Evolutionary conservation across 2,329 filamentous ascomycete species (phyloP).

Genomic region (Hymenoscyphus occultus): DNA sequence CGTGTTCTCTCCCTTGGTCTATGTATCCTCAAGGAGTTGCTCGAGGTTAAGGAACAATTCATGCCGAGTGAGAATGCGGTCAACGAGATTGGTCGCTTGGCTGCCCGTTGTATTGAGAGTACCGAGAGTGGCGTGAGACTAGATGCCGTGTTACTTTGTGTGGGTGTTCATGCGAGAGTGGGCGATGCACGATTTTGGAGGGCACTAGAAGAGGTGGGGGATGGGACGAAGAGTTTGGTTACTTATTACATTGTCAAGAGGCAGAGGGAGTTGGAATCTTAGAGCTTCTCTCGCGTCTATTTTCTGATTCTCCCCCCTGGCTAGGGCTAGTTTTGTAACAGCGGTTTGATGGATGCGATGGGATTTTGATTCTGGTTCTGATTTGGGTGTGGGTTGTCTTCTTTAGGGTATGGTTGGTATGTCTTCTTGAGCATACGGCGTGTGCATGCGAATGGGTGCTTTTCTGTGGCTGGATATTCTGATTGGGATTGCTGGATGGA

Average conservation of each 20-base stretch:
- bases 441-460: too few relatives aligned
- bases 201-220: slow-evolving; percentile 59
- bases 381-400: background rate
- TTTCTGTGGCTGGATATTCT: too few relatives aligned
- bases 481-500: too few relatives aligned
- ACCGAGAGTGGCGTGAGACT: slow-evolving; percentile 63
- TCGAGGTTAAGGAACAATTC: slow-evolving; percentile 45
- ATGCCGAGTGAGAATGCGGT: slow-evolving; percentile 50
- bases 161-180: slow-evolving; percentile 63
- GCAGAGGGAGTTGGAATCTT: slow-evolving; percentile 50
- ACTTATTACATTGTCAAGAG: slow-evolving; percentile 78
- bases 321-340: too few relatives aligned
- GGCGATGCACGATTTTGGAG: slow-evolving; percentile 66
- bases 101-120: slow-evolving; percentile 57
- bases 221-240: slow-evolving; percentile 72
- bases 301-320: too few relatives aligned
- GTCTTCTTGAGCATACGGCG: background rate
- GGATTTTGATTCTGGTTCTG: background rate
- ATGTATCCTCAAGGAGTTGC: slow-evolving; percentile 58
- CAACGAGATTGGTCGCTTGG: slow-evolving; percentile 48
- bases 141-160: slow-evolving; percentile 77
- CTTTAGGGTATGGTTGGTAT: background rate
- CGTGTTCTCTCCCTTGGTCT: slow-evolving; percentile 61
- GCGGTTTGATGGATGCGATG: background rate
- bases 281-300: too few relatives aligned